Evolutionary conservation across 2,329 filamentous ascomycete genomes (phyloP), one percentile per base, ranked within the genome.

Genomic region (Aspergillus latus): DNA sequence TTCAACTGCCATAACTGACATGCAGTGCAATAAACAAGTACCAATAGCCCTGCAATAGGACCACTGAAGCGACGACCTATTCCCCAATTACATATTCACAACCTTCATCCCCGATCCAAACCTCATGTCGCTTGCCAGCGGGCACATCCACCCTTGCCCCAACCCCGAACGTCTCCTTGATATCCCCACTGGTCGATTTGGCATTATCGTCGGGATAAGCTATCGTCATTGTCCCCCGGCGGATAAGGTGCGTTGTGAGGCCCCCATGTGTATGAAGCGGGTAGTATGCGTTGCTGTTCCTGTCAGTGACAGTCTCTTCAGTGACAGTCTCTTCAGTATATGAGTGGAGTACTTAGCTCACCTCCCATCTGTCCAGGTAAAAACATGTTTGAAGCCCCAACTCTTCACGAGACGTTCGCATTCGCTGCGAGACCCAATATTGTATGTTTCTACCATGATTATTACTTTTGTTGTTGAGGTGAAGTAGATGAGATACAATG

Each of bases 71-170:
- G 13, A 13, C 34, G 11, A 11, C 34, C 40, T 65, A 82, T 64
- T 85, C 82, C 26, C 82, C 82, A 67, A 85, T 84, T 28, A 85
- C 81, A 74, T 84, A 84, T 58, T 82, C 83, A 68, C 83, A 86
- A 1, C 84, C 84, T 40, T 80, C 73, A 6, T 70, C 60, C 0
- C 84, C 83, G 61, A 86, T 81, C 83, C 83, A 86, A 1, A 86
- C 83, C 68, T 86, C 82, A 64, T 86, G 83, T 21, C 78, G 54
- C 62, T 78, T 79, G 2, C 77, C 74, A 0, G 81, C 82, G 26
- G 82, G 80, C 0, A 86, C 83, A 70, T 86, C 83, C 15, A 85
- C 69, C 59, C 84, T 72, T 1, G 75, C 75, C 2, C 84, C 84
- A 0, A 74, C 73, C 0, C 81, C 79, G 60, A 84, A 83, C 0